Evolutionary conservation across 805 yeast genomes (phyloP).

Genomic region (Scheffersomyces lignosus): DNA sequence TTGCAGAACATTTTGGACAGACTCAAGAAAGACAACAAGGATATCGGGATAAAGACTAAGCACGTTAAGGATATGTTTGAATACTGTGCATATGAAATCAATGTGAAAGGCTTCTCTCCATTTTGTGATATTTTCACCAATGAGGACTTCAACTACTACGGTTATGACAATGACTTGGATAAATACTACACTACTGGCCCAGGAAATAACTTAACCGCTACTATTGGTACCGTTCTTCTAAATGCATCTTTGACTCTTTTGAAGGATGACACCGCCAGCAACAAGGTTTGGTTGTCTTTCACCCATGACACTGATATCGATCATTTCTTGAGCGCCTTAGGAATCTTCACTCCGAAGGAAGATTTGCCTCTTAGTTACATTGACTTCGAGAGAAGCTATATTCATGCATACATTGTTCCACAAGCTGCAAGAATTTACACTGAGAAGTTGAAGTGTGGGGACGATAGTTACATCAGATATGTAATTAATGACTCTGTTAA

Average conservation of each 20-base stretch:
- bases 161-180: constrained; percentile 58
- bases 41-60: constrained; percentile 51
- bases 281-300: constrained; percentile 66
- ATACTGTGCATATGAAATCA: constrained; percentile 75
- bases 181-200: constrained; percentile 64
- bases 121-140: constrained; percentile 69
- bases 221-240: constrained; percentile 59
- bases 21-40: constrained; percentile 53
- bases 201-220: constrained; percentile 57
- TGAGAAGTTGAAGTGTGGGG: constrained; percentile 35
- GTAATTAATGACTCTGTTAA: constrained; percentile 41
- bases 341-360: constrained; percentile 46
- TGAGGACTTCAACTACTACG: constrained; percentile 63
- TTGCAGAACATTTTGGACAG: constrained; percentile 57
- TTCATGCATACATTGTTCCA: constrained; percentile 38
- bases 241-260: constrained; percentile 52
- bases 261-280: constrained; percentile 39
- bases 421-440: constrained; percentile 41
- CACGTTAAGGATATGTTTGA: constrained; percentile 57
- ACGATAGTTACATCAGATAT: constrained; percentile 35
- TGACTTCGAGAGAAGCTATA: constrained; percentile 49
- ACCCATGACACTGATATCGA: constrained; percentile 73
- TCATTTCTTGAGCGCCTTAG: constrained; percentile 63
- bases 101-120: constrained; percentile 63
- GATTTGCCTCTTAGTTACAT: constrained; percentile 48